A percentile compares a stretch with the other conserved stretches of the same genome.
Evolutionary conservation across 345 rosid species (phyloP).

Genomic region (Arabis hirsuta): DNA sequence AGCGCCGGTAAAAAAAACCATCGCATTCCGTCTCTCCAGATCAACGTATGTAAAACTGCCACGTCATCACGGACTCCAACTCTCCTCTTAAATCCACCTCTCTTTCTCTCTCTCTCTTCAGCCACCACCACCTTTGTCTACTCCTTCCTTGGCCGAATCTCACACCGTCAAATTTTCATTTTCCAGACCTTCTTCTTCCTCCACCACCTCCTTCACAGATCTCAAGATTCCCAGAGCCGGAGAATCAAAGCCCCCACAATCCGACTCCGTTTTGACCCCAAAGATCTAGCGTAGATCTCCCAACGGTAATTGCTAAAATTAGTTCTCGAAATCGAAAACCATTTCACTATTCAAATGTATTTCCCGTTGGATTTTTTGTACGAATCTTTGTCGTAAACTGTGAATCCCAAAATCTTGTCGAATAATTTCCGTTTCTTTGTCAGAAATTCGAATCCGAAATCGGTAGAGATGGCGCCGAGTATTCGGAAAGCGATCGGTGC

Average conservation of each 20-base stretch:
- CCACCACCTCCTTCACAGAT: constrained; percentile 34
- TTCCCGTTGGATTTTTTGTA: constrained; percentile 13
- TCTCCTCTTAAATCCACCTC: constrained; percentile 32
- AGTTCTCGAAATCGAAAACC: background rate
- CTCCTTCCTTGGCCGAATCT: constrained; percentile 33
- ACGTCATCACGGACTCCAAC: constrained; percentile 32
- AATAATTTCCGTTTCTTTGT: background rate
- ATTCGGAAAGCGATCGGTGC: constrained; percentile 95
- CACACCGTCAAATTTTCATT: constrained; percentile 10
- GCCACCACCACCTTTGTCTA: constrained; percentile 26
- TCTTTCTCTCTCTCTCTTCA: constrained; percentile 9
- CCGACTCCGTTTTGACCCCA: background rate
- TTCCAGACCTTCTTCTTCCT: constrained; percentile 15
- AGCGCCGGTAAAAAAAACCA: background rate
- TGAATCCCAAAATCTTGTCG: background rate
- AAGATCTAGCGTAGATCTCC: constrained; percentile 20
- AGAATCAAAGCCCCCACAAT: background rate
- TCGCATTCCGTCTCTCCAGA: constrained; percentile 23
- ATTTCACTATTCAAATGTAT: background rate
- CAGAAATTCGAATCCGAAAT: constrained; percentile 1
- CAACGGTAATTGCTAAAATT: constrained; percentile 40
- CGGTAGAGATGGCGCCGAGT: constrained; percentile 67
- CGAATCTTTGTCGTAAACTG: background rate
- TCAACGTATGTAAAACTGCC: constrained; percentile 15
- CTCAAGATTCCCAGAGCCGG: constrained; percentile 10